A percentile compares a stretch with the other conserved stretches of the same genome.
Evolutionary conservation across 495 filamentous ascomycete species (phyloP).

Genomic region (Durotheca rogersii): DNA sequence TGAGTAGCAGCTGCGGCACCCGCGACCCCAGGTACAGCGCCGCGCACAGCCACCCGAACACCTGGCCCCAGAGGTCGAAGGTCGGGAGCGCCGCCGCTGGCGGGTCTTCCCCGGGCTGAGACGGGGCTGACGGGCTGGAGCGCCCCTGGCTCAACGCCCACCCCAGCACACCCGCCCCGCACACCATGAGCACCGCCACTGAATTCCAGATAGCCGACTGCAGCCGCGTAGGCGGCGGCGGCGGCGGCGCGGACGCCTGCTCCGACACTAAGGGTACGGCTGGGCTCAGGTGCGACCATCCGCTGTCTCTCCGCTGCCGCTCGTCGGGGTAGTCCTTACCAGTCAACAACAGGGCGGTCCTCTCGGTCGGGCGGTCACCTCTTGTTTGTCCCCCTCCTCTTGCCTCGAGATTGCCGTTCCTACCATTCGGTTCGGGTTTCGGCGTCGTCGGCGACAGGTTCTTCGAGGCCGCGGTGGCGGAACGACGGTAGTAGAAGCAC

Average conservation of each 20-base stretch:
- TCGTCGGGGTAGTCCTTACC: constrained; percentile 16
- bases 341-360: constrained; percentile 46
- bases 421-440: no score
- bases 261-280: constrained; percentile 66
- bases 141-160: constrained; percentile 70
- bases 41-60: constrained; percentile 86
- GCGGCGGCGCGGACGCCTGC: constrained; percentile 30
- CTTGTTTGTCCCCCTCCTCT: no score
- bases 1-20: constrained; percentile 85
- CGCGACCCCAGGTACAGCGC: constrained; percentile 84
- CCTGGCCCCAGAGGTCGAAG: constrained; percentile 75
- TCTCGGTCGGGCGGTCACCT: constrained; percentile 46
- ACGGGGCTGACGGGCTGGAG: no score
- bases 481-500: constrained; percentile 81
- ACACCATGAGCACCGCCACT: constrained; percentile 73
- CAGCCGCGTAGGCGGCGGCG: constrained; percentile 45
- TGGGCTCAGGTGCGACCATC: constrained; percentile 72
- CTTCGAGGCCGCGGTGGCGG: constrained; percentile 23
- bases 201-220: constrained; percentile 70
- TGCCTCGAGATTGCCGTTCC: no score
- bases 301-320: constrained; percentile 50
- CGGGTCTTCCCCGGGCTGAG: constrained; percentile 24
- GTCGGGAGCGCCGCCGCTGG: constrained; percentile 40
- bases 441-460: constrained; percentile 14
- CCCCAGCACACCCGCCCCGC: constrained; percentile 75